phyloP scores from a whole-genome alignment of 2,329 filamentous ascomycete species.

The Cadophora malorum region DNA sequence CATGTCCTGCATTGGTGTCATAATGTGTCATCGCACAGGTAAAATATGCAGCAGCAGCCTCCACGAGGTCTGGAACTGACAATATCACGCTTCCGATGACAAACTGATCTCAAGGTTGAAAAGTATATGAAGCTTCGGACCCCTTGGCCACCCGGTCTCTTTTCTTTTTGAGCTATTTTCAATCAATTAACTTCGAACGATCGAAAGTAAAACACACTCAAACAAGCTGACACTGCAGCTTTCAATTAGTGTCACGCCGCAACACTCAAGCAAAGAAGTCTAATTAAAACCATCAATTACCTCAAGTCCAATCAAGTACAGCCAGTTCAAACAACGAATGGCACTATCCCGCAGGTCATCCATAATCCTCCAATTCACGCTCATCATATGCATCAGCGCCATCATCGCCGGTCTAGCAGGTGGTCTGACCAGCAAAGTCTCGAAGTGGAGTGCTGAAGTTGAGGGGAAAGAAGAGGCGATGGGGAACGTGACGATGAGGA shows the following conservation, averaged over 20 bases:
- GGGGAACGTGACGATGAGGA: background rate
- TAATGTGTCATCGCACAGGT: background rate
- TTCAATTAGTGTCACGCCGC: no score
- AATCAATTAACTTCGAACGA: no score
- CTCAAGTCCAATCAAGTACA: no score
- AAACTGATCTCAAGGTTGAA: background rate
- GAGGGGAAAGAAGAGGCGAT: background rate
- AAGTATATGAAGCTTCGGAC: background rate
- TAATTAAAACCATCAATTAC: no score
- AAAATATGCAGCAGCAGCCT: background rate
- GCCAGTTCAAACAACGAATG: background rate
- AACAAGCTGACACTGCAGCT: no score
- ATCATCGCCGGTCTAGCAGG: conserved; percentile 18
- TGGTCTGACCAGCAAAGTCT: conserved; percentile 19
- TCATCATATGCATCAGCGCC: conserved; percentile 23
- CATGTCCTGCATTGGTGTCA: background rate
- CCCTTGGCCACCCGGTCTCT: no score
- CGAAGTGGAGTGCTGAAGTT: conserved; percentile 5
- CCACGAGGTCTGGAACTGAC: background rate
- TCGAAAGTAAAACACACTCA: no score
- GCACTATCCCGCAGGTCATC: background rate
- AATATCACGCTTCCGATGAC: background rate
- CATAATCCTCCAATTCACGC: conserved; percentile 17
- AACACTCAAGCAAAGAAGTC: no score
- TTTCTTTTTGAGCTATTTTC: no score